Conservation (phyloP, 129 eudicot genomes). For the Chrysanthemum seticuspe region DNA sequence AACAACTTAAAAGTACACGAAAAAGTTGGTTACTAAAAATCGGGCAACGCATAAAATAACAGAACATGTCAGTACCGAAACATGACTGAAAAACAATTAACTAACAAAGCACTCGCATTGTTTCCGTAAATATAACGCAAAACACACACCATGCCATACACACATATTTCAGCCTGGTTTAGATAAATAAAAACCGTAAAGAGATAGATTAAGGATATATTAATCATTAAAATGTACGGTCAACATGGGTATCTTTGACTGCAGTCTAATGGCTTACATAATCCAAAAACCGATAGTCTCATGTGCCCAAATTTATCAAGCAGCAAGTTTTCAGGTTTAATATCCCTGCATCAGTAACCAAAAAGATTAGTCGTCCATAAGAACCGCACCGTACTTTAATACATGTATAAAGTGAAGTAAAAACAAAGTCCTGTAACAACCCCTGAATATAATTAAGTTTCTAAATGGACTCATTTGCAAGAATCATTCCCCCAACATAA, state of each 20-base stretch:
- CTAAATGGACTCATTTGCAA: slow-evolving; percentile 92
- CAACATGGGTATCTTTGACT: slow-evolving; percentile 4
- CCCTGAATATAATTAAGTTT: slow-evolving; percentile 94
- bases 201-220: too few relatives aligned
- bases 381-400: background rate
- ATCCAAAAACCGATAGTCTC: slow-evolving; percentile 96
- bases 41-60: too few relatives aligned
- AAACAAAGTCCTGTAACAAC: slow-evolving; percentile 37
- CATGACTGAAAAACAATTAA: too few relatives aligned
- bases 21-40: too few relatives aligned
- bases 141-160: too few relatives aligned
- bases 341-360: slow-evolving; percentile 62
- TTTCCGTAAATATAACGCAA: too few relatives aligned
- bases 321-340: slow-evolving; percentile 93
- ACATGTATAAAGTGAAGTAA: background rate
- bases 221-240: too few relatives aligned
- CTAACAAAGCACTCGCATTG: too few relatives aligned
- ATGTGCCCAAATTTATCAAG: slow-evolving; percentile 93
- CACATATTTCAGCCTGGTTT: too few relatives aligned
- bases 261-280: slow-evolving; percentile 93
- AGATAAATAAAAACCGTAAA: too few relatives aligned
- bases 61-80: too few relatives aligned
- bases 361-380: slow-evolving; percentile 18
- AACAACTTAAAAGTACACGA: too few relatives aligned
- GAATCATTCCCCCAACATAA: slow-evolving; percentile 82